Percentiles rank a stretch among this genome's conserved stretches.
phyloP scores from a whole-genome alignment of 2,329 filamentous ascomycete genomes.

The Uncinocarpus reesii region DNA sequence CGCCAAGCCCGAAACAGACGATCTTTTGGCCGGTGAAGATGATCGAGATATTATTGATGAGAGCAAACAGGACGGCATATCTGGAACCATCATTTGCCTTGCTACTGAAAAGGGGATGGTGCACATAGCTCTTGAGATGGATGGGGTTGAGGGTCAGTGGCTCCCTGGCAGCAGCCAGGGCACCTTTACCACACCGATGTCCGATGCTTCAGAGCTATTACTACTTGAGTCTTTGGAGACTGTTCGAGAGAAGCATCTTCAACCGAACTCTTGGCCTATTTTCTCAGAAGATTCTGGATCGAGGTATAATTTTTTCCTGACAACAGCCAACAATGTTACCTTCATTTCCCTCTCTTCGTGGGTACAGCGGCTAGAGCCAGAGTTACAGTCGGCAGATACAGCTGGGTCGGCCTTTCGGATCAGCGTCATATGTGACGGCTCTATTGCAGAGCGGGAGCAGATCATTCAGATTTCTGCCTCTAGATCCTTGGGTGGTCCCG shows the following conservation, averaged over 20 bases:
- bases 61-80: constrained; percentile 42
- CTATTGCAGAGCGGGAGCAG: constrained; percentile 40
- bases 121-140: constrained; percentile 51
- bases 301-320: constrained; percentile 51
- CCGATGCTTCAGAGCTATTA: constrained; percentile 35
- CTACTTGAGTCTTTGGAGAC: constrained; percentile 39
- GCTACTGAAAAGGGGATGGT: constrained; percentile 47
- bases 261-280: constrained; percentile 38
- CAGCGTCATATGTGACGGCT: constrained; percentile 44
- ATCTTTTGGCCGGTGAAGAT: constrained; percentile 44
- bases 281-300: constrained; percentile 48
- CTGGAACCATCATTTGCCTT: constrained; percentile 49
- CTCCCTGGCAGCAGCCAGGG: constrained; percentile 41
- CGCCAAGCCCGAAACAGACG: constrained; percentile 42
- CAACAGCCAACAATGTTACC: constrained; percentile 44
- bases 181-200: constrained; percentile 33
- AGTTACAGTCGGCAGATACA: constrained; percentile 43
- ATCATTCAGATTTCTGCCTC: constrained; percentile 30
- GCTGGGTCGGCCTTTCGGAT: constrained; percentile 48
- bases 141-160: constrained; percentile 55
- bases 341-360: constrained; percentile 48
- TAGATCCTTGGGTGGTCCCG: constrained; percentile 13
- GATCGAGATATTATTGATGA: constrained; percentile 35
- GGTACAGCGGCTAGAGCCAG: constrained; percentile 47
- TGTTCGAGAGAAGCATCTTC: constrained; percentile 22